Evolutionary conservation across 2,329 filamentous ascomycete species (phyloP).

Genomic region (Hymenoscyphus repandus): DNA sequence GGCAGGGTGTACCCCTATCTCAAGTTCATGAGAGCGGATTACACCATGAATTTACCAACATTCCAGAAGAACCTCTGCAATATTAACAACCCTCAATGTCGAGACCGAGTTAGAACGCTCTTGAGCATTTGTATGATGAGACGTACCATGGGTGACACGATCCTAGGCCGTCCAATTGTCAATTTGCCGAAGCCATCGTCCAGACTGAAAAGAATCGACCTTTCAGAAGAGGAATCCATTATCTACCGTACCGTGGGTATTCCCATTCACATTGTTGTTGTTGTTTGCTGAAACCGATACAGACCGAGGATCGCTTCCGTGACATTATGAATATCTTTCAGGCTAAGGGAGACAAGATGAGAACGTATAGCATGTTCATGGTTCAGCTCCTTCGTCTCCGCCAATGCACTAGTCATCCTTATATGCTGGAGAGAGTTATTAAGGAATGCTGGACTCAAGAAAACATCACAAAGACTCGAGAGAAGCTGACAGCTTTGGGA

Average conservation of each 20-base stretch:
- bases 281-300: slow-evolving; percentile 18
- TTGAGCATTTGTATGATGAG: slow-evolving; percentile 44
- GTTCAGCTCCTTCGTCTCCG: slow-evolving; percentile 30
- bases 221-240: slow-evolving; percentile 45
- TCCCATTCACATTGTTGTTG: not conserved
- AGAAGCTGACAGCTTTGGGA: slow-evolving; percentile 10
- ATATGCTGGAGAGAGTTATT: slow-evolving; percentile 29
- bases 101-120: slow-evolving; percentile 21
- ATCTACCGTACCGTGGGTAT: slow-evolving; percentile 51
- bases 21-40: slow-evolving; percentile 28
- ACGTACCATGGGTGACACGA: slow-evolving; percentile 46
- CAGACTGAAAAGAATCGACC: slow-evolving; percentile 38
- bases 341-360: slow-evolving; percentile 11
- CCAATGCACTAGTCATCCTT: slow-evolving; percentile 30
- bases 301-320: slow-evolving; percentile 33
- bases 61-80: slow-evolving; percentile 30
- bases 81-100: slow-evolving; percentile 16
- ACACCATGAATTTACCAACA: slow-evolving; percentile 22
- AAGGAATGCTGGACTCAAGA: slow-evolving; percentile 27
- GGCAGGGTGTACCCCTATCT: slow-evolving; percentile 29
- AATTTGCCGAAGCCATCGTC: slow-evolving; percentile 46
- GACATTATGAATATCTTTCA: slow-evolving; percentile 25
- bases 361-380: slow-evolving; percentile 24
- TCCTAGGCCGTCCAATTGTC: slow-evolving; percentile 49
- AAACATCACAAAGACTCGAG: slow-evolving; percentile 20